Percentiles rank a stretch among this genome's conserved stretches.
These are phyloP conservation scores for Gyromitra esculenta DNA, from an alignment of 2,329 filamentous ascomycete genomes.

Conservation along the genomic window DNA sequence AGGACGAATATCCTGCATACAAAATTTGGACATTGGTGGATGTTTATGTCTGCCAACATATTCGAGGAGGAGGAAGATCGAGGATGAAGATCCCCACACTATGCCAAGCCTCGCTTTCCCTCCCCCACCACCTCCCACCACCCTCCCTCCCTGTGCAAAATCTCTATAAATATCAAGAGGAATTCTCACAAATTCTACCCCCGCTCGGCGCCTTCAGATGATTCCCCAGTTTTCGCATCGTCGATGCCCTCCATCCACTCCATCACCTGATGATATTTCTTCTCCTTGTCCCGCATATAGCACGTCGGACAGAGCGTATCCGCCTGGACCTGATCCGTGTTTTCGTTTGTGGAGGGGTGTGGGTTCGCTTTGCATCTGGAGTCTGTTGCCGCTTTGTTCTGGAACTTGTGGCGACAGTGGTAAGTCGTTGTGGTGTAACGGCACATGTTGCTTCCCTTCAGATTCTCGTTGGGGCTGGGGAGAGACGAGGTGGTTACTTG, in stretches of 20 bases:
- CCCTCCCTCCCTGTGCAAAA: background rate
- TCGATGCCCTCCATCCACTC: constrained; percentile 48
- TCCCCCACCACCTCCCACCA: background rate
- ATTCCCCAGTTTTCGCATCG: constrained; percentile 11
- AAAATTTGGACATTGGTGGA: constrained; percentile 13
- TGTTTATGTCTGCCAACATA: constrained; percentile 10
- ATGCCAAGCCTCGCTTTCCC: constrained; percentile 32
- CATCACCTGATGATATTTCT: constrained; percentile 47
- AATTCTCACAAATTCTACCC: constrained; percentile 31
- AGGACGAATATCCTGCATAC: constrained; percentile 26
- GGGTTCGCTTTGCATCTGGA: constrained; percentile 33
- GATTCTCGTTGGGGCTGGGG: background rate
- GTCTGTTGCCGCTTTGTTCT: constrained; percentile 34
- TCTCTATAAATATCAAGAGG: constrained; percentile 25
- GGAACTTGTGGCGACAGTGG: constrained; percentile 40
- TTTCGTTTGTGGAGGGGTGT: constrained; percentile 35
- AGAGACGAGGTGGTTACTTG: background rate
- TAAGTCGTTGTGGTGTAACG: constrained; percentile 47
- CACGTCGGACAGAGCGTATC: constrained; percentile 44
- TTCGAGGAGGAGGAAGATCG: constrained; percentile 1
- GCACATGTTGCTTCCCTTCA: constrained; percentile 20
- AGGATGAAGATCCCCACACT: constrained; percentile 13
- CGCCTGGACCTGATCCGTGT: constrained; percentile 28
- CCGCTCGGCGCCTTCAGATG: constrained; percentile 18
- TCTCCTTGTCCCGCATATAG: constrained; percentile 47